Evolutionary conservation across 192 early-diverging fungal genomes (phyloP), one percentile per base, ranked within the genome.

Genomic region (Backusella westeae): DNA sequence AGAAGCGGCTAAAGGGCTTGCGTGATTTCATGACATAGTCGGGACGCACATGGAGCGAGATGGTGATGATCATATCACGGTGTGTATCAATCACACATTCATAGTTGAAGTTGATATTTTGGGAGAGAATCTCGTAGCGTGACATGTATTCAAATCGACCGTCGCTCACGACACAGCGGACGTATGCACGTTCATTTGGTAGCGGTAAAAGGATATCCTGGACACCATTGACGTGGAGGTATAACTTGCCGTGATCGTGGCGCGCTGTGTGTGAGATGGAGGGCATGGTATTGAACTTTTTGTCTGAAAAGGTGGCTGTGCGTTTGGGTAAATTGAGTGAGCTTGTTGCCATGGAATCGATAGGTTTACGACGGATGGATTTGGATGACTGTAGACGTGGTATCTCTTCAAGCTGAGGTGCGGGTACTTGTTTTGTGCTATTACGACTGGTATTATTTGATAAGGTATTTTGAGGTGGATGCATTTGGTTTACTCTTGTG

Each of bases 1-100:
- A 53, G 23, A 83, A 77, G 10, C 79, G 59, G 19, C 82, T 65
- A 26, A 83, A 46, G 2, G 77, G 72, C 3, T 49, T 39, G 17
- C 68, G 72, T 29, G 71, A 56, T 44, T 69, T 68, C 42, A 76
- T 63, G 7, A 71, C 42, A 44, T 81, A 73, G 38, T 81, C 80
- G 0, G 74, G 75, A 12, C 80, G 75, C 0, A 81, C 80, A 52
- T 81, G 75, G 14, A 81, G 56, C 0, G 80, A 76, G 10, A 79
- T 41, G 46, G 56, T 79, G 26, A 79, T 67, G 32, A 77, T 77
- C 63, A 73, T 77, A 44, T 81, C 80, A 0, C 75, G 75, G 8
- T 75, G 67, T 5, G 71, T 76, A 70, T 77, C 80, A 67, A 76
- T 81, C 26, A 77, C 71, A 66, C 75, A 81, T 36, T 81, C 80